Evolutionary conservation across 2,329 filamentous ascomycete species (phyloP).

Genomic region (Trichophyton verrucosum): DNA sequence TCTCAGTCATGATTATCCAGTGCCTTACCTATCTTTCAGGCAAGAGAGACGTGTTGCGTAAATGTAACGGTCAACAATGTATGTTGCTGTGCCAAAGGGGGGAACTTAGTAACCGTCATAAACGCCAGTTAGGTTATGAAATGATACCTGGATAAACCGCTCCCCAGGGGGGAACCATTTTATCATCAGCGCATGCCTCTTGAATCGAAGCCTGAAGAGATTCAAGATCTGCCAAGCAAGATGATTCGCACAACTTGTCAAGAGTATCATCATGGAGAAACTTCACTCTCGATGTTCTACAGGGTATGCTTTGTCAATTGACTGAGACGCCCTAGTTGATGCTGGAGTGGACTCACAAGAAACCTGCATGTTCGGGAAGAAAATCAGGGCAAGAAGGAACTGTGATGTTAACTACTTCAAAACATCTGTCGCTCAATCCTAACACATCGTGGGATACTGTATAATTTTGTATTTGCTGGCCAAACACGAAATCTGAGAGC

Average conservation of each 20-base stretch:
- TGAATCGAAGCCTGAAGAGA: neutral
- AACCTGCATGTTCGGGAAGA: neutral
- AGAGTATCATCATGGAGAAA: neutral
- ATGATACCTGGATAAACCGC: neutral
- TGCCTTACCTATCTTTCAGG: neutral
- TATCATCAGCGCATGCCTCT: neutral
- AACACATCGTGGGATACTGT: neutral
- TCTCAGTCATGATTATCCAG: neutral
- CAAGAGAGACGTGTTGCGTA: neutral
- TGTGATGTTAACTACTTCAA: neutral
- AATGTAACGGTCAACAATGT: neutral
- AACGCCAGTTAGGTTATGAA: neutral
- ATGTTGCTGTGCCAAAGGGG: neutral
- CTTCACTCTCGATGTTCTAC: neutral
- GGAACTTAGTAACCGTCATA: neutral
- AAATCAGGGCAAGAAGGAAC: neutral
- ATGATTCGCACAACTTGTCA: neutral
- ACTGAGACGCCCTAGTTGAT: neutral
- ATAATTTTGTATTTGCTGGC: neutral
- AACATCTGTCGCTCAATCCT: neutral
- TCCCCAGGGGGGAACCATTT: neutral
- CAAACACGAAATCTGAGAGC: neutral
- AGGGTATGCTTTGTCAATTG: neutral
- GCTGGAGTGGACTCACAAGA: neutral
- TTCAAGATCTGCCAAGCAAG: neutral